Conservation (phyloP, 1,284 basidiomycete species). For the Afroboletus lepidellus region DNA sequence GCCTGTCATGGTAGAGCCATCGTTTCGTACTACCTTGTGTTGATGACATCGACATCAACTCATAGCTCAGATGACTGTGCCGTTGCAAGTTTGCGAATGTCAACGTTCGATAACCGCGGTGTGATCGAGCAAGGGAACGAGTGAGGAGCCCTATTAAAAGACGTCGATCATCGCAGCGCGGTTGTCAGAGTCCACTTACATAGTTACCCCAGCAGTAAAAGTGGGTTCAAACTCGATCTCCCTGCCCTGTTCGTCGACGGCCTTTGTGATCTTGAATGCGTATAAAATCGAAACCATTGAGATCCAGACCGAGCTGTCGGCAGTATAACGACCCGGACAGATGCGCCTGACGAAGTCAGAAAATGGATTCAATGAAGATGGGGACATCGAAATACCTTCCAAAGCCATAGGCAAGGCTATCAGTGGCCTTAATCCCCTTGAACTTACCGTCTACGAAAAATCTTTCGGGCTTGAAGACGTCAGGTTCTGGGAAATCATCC, state of each 20-base stretch:
- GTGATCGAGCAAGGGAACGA: conserved; percentile 24
- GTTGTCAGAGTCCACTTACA: conserved; percentile 3
- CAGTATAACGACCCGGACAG: conserved; percentile 29
- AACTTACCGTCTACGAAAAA: conserved; percentile 30
- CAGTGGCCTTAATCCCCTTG: conserved; percentile 36
- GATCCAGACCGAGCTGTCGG: conserved; percentile 27
- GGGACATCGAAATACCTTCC: conserved; percentile 30
- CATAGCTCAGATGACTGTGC: not conserved
- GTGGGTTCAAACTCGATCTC: conserved; percentile 17
- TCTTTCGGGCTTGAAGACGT: conserved; percentile 38
- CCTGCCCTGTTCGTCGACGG: conserved; percentile 14
- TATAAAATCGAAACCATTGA: conserved; percentile 22
- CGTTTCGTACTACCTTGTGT: not conserved
- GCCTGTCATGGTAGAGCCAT: too few relatives aligned
- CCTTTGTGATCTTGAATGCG: conserved; percentile 23
- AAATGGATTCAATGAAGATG: not conserved
- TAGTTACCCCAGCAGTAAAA: conserved; percentile 19
- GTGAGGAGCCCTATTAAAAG: conserved; percentile 16
- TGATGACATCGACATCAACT: not conserved
- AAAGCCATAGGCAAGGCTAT: conserved; percentile 41
- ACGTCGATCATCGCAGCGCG: not conserved
- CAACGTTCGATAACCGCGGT: conserved; percentile 1
- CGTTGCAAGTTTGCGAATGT: conserved; percentile 5
- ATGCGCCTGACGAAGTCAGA: conserved; percentile 12
- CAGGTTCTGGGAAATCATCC: conserved; percentile 38